A percentile compares a stretch with the other conserved stretches of the same genome.
Conservation (phyloP, 192 early-diverging fungal genomes). For the Coemansia guatemalensis region DNA sequence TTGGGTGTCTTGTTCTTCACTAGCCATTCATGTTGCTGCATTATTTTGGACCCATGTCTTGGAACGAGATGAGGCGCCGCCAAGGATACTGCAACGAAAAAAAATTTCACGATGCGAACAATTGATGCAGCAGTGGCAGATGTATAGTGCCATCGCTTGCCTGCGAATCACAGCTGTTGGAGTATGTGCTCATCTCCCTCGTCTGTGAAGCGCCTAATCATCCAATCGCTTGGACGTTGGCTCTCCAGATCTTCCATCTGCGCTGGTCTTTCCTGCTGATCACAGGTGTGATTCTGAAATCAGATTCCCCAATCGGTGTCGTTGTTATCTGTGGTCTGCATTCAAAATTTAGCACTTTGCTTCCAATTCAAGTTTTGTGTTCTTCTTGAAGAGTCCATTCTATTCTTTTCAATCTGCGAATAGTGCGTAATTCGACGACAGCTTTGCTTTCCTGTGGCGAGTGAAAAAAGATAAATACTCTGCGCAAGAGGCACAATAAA, state of each 20-base stretch:
- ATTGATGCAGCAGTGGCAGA: neutral
- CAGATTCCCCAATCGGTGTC: neutral
- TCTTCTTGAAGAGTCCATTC: too few relatives aligned
- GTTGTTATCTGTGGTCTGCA: neutral
- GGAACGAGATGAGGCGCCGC: neutral
- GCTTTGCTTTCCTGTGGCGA: neutral
- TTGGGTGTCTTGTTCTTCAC: neutral
- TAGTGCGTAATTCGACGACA: neutral
- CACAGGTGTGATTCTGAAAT: neutral
- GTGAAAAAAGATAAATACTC: neutral
- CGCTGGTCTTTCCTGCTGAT: neutral
- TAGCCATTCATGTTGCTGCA: slow-evolving; percentile 1
- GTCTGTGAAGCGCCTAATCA: neutral
- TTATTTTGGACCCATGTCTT: neutral
- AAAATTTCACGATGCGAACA: neutral
- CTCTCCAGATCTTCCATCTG: neutral
- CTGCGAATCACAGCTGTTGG: neutral
- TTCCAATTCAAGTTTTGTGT: too few relatives aligned
- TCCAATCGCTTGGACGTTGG: neutral
- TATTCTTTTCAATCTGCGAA: neutral
- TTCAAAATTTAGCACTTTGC: neutral
- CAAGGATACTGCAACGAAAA: slow-evolving; percentile 6
- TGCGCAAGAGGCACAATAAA: neutral
- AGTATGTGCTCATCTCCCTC: neutral
- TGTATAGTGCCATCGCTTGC: neutral